Base-by-base conservation (phyloP, 108 stramenopile genomes). In the Nitzschia sp. region DNA sequence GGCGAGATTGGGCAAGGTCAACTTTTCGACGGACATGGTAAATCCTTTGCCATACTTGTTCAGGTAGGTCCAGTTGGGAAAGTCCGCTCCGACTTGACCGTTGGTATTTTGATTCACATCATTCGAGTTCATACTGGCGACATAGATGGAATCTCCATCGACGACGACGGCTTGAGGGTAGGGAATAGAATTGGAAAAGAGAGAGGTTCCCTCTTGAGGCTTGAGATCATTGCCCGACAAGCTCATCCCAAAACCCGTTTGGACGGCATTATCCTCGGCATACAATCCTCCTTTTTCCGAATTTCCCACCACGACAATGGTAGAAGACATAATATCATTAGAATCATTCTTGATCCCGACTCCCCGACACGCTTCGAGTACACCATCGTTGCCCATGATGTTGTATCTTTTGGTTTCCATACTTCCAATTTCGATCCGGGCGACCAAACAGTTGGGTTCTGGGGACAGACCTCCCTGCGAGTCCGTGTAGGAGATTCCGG, bases 31-130 rank as follows among this genome's bases (percentile, higher is more conserved):
- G 21, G 60, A 26, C 60, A 61, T 61, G 15, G 33, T 34, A 45
- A 61, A 61, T 8, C 23, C 36, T 16, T 31, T 41, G 1, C 60
- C 60, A 38, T 63, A 72, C 28, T 63, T 55, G 22, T 72, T 47
- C 31, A 63, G 36, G 45, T 63, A 62, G 22, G 52, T 72, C 61
- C 61, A 72, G 30, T 72, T 63, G 31, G 71, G 62, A 56, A 45
- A 63, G 2, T 56, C 38, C 27, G 25, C 16, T 22, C 41, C 19
- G n/a, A 4, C 25, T 9, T 21, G 16, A 15, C n/a, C n/a, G 2
- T 61, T 41, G 21, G 41, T 16, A 61, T 61, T 61, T 41, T 61
- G 23, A 11, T n/a, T 1, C n/a, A 41, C 23, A 27, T 72, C 71
- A 23, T 61, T 72, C 5, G 71, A 56, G 21, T 58, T 72, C n/a